Evolutionary conservation across 169 alveolate species (phyloP).

Genomic region (Eimeria acervulina): DNA sequence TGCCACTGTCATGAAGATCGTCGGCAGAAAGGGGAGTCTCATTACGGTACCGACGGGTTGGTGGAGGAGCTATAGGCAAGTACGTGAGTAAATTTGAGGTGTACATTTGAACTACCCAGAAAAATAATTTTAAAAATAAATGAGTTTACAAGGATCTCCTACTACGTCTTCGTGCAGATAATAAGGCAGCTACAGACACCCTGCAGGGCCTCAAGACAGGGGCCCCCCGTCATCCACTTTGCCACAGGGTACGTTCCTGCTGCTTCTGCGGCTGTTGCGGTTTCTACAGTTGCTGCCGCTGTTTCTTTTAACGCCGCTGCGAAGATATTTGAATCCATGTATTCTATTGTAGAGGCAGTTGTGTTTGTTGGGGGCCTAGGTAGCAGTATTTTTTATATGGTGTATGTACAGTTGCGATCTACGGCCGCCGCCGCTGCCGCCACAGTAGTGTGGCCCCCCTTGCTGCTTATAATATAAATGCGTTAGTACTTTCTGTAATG

Average conservation of each 20-base stretch:
- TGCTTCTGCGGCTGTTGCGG: background rate
- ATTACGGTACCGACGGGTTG: too few relatives aligned
- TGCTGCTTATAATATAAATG: background rate
- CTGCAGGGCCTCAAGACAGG: background rate
- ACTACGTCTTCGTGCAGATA: too few relatives aligned
- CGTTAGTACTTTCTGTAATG: background rate
- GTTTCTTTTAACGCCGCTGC: background rate
- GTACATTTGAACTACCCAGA: too few relatives aligned
- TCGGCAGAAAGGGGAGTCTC: too few relatives aligned
- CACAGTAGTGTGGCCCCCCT: background rate
- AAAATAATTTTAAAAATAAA: too few relatives aligned
- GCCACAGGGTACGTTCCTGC: background rate
- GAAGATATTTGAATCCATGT: background rate
- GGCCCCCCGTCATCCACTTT: slow-evolving; percentile 9
- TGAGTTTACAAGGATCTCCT: too few relatives aligned
- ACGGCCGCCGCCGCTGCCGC: slow-evolving; percentile 35
- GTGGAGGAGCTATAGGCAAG: too few relatives aligned
- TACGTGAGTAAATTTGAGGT: too few relatives aligned
- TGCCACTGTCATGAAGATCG: too few relatives aligned
- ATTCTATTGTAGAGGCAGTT: background rate
- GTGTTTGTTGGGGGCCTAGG: background rate
- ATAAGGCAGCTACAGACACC: background rate
- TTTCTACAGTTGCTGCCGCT: background rate
- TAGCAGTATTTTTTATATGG: background rate
- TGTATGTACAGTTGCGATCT: background rate